Evolutionary conservation across 805 yeast genomes (phyloP), one percentile per base, ranked within the genome.

Genomic region (Kuraishia borneana): DNA sequence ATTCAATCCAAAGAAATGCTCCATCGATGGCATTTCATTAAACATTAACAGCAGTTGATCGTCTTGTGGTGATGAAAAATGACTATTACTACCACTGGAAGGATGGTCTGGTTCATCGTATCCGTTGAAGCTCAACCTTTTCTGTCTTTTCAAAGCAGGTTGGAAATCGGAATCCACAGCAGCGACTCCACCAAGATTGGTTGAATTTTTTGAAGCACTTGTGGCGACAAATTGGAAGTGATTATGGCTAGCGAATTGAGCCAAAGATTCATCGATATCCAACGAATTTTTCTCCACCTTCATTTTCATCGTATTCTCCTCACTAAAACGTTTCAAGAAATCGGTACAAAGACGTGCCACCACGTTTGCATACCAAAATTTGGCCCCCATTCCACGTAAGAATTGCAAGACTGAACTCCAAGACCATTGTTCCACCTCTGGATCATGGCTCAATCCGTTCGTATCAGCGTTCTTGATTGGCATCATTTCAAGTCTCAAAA

Each of bases 361-460:
- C 9, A 43, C 37, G 5, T 36, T 36, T 3, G 46, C 46, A 34
- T 43, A 43, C 46, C 46, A 43, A 27, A 31, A 43, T 16, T 33
- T 38, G 17, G 25, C 19, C 12, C 31, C 30, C 29, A 43, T 19
- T 5, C 28, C 27, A 10, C 37, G 30, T 13, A 43, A 36, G 21
- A 41, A 38, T 9, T 32, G 30, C 3, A 43, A 14, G 10, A 38
- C 45, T 5, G 25, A 26, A 14, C 30, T 28, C 32, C 41, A 43
- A 3, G 26, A 33, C 46, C 46, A 43, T 17, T 31, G 31, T 27
- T 36, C 22, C 14, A 43, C 6, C 6, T n/a, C 20, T 13, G 42
- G 38, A 18, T 38, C 41, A 10, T 21, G 28, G 5, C 26, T 31
- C n/a, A 43, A 30, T 17, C 45, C 43, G 32, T 41, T 34, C 17